phyloP scores from a whole-genome alignment of 192 early-diverging fungal genomes.

The Oehlia diaphana region DNA sequence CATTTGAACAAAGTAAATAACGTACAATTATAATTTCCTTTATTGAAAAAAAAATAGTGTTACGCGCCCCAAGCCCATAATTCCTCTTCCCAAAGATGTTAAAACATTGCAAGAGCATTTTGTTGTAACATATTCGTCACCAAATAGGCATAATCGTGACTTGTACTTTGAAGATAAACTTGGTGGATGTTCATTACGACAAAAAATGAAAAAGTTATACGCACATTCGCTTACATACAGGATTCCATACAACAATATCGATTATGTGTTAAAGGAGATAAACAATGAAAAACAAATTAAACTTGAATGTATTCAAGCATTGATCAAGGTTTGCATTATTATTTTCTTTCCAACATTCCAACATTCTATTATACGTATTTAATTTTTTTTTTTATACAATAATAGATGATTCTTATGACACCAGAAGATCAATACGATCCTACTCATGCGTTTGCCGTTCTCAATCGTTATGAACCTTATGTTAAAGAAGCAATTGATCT shows the following conservation, averaged over 20 bases:
- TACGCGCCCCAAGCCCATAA: background rate
- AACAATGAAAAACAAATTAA: conserved; percentile 5
- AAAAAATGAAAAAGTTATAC: conserved; percentile 18
- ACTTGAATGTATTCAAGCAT: conserved; percentile 27
- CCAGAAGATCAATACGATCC: conserved; percentile 34
- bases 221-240: conserved; percentile 23
- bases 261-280: background rate
- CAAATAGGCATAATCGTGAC: conserved; percentile 1
- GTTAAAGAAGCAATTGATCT: conserved; percentile 18
- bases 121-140: background rate
- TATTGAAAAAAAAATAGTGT: background rate
- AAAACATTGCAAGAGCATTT: conserved; percentile 7
- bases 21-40: background rate
- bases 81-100: conserved; percentile 23
- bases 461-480: conserved; percentile 23
- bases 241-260: conserved; percentile 8
- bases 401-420: conserved; percentile 36
- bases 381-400: background rate
- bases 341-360: background rate
- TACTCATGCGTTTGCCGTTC: conserved; percentile 27
- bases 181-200: conserved; percentile 18
- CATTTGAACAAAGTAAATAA: background rate
- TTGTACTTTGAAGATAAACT: conserved; percentile 31
- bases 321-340: conserved; percentile 22
- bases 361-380: background rate